Evolutionary conservation across 2,329 filamentous ascomycete genomes (phyloP), one percentile per base, ranked within the genome.

Genomic region (Amauroascus verrucosus): DNA sequence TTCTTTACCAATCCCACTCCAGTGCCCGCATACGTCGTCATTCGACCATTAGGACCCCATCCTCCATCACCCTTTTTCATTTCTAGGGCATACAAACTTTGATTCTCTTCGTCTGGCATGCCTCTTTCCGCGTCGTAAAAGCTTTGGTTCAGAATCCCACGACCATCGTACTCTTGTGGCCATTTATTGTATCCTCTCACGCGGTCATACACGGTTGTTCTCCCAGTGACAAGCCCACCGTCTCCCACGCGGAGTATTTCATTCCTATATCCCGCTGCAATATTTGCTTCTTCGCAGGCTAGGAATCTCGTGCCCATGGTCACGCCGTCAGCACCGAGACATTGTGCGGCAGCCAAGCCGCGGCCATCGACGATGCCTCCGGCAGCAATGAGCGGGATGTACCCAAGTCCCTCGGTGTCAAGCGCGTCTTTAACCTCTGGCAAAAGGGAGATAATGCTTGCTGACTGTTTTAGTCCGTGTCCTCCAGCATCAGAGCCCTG

Each of bases 261-360:
- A 2, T 70, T 57, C 57, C 69, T 70, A 58, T 81, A 81, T 0
- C 77, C 78, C 35, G 65, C 64, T 1, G 74, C 62, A 24, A 81
- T 71, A 28, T 66, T 68, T 1, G 75, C 72, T 61, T 81, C 77
- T 0, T 62, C 59, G 2, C 68, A 63, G 0, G 80, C 80, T 0
- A 86, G 72, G 54, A 84, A 82, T 6, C 81, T 73, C 0, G 83
- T 86, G 0, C 84, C 84, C 71, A 86, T 73, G 0, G 74, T 78
- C 0, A 76, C 72, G 0, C 79, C 83, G 0, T 68, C 64, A 0
- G 78, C 77, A 0, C 79, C 78, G 0, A 81, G 67, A 1, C 70
- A 64, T 11, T 80, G 63, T 1, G 75, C 73, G 0, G 77, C 77
- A 6, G 74, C 74, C 0, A 73, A 66, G 0, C 77, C 77, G 18